Percentiles rank a stretch among this genome's conserved stretches.
These are phyloP conservation scores for Rhizophlyctis rosea DNA, from an alignment of 192 early-diverging fungal species.

Conservation along the genomic window DNA sequence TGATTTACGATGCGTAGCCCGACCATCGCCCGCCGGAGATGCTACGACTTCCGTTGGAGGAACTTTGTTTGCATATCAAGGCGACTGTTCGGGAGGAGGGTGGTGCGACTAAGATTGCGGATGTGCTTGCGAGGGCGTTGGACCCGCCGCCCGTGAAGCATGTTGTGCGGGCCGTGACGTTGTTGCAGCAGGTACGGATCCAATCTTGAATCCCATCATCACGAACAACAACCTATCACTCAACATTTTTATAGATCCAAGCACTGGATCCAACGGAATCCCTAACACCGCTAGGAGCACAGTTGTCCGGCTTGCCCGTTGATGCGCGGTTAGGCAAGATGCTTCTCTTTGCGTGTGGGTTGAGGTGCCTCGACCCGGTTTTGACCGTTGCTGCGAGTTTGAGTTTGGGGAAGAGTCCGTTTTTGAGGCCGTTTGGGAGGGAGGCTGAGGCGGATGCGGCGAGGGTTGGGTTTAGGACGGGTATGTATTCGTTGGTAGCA, in stretches of 20 bases:
- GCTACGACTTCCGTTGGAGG: slow-evolving; percentile 75
- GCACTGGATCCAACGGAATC: slow-evolving; percentile 42
- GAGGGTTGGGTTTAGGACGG: too few species aligned
- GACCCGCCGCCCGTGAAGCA: slow-evolving; percentile 62
- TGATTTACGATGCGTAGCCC: slow-evolving; percentile 24
- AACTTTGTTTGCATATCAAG: slow-evolving; percentile 71
- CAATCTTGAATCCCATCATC: too few species aligned
- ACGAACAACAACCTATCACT: too few species aligned
- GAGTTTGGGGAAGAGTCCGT: slow-evolving; percentile 20
- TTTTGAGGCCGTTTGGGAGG: too few species aligned
- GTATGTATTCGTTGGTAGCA: too few species aligned
- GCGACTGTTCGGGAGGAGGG: slow-evolving; percentile 37
- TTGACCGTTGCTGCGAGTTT: slow-evolving; percentile 26
- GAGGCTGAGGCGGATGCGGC: too few species aligned
- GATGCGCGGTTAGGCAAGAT: slow-evolving; percentile 62
- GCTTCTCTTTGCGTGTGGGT: slow-evolving; percentile 17
- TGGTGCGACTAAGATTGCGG: too few species aligned
- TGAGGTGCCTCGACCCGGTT: slow-evolving; percentile 33
- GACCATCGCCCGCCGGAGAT: slow-evolving; percentile 73
- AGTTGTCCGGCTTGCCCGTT: slow-evolving; percentile 68
- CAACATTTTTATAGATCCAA: too few species aligned
- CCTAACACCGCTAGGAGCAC: slow-evolving; percentile 66
- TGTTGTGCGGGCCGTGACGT: slow-evolving; percentile 54
- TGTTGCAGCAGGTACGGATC: slow-evolving; percentile 49
- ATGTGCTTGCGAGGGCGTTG: slow-evolving; percentile 56